phyloP scores from a whole-genome alignment of 495 filamentous ascomycete species.

The Aspergillus hancockii region DNA sequence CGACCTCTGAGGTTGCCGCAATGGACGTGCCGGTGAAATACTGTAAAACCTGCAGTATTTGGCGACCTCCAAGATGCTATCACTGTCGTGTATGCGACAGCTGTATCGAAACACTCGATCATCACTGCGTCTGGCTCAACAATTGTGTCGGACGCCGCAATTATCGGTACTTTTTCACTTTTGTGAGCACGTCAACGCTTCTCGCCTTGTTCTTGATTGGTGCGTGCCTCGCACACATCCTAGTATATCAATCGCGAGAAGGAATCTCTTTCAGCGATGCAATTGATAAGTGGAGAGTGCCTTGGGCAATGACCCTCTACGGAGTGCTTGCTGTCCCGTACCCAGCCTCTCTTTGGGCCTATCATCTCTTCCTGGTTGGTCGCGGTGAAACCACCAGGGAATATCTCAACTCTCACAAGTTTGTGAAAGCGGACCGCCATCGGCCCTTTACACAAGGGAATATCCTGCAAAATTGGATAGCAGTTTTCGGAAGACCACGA shows the following conservation, averaged over 20 bases:
- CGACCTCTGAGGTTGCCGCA: constrained; percentile 68
- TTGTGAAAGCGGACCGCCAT: constrained; percentile 86
- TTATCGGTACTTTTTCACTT: constrained; percentile 96
- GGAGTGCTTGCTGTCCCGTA: constrained; percentile 73
- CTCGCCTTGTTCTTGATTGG: constrained; percentile 74
- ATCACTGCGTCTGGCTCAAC: constrained; percentile 99
- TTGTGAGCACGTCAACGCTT: constrained; percentile 74
- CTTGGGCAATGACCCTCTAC: constrained; percentile 89
- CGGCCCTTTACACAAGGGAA: constrained; percentile 83
- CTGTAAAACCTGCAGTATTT: constrained; percentile 94
- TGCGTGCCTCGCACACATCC: constrained; percentile 75
- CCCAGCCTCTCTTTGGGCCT: constrained; percentile 78
- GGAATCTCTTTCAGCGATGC: constrained; percentile 63
- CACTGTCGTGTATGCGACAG: constrained; percentile 97
- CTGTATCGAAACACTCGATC: constrained; percentile 95
- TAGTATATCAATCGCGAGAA: constrained; percentile 65
- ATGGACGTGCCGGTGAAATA: constrained; percentile 99
- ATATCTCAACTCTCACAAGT: constrained; percentile 94
- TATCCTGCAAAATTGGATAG: constrained; percentile 74
- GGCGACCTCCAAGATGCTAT: constrained; percentile 92
- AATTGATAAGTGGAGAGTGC: constrained; percentile 70
- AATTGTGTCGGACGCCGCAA: constrained; percentile 97
- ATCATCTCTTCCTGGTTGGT: constrained; percentile 87
- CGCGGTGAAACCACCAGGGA: constrained; percentile 94
- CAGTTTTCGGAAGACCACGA: constrained; percentile 78